A percentile compares a stretch with the other conserved stretches of the same genome.
These are phyloP conservation scores for Blastocystis sp. DNA, from an alignment of 352 stramenopile genomes.

Conservation along the genomic window DNA sequence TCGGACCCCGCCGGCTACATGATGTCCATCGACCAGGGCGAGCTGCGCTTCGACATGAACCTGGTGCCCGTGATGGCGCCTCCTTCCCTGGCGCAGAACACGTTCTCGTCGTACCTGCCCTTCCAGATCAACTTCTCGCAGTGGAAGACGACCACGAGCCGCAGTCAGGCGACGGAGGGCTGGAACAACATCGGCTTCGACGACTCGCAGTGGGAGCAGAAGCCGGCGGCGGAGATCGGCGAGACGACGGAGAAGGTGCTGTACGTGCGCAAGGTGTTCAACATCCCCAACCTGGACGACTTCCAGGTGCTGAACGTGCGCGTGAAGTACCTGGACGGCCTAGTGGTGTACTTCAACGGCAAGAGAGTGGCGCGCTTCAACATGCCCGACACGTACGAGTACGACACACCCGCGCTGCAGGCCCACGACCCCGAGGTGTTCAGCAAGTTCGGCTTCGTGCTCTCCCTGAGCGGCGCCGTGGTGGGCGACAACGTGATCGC, in stretches of 20 bases:
- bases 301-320: constrained; percentile 43
- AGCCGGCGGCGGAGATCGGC: neutral
- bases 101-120: constrained; percentile 22
- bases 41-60: constrained; percentile 19
- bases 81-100: neutral
- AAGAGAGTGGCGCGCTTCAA: constrained; percentile 35
- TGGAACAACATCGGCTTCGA: constrained; percentile 36
- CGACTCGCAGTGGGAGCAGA: constrained; percentile 13
- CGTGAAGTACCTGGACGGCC: neutral
- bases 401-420: neutral
- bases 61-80: neutral
- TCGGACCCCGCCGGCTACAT: neutral
- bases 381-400: neutral
- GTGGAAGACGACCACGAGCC: neutral
- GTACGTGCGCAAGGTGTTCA: constrained; percentile 26
- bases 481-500: constrained; percentile 26
- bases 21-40: constrained; percentile 17
- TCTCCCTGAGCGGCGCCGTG: neutral
- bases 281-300: constrained; percentile 15
- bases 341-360: constrained; percentile 56
- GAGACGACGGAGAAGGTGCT: neutral
- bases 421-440: neutral
- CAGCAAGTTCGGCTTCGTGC: constrained; percentile 13
- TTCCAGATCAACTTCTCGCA: constrained; percentile 51
- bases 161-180: neutral